Base-by-base conservation (phyloP, 768 basidiomycete species). In the Auricularia auricula-judae region DNA sequence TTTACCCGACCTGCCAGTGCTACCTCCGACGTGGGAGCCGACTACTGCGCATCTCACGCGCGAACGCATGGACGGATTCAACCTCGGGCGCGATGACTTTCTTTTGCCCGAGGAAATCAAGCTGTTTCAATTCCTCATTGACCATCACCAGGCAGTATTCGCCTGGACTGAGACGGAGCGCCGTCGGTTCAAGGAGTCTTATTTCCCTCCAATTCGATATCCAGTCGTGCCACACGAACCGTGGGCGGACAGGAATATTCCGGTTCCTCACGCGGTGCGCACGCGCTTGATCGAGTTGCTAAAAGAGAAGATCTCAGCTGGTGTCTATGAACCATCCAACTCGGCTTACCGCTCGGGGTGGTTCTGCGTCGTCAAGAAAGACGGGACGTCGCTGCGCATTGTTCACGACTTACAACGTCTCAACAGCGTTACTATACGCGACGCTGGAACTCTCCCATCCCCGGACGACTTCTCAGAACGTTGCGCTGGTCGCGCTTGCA, bases 371-470 rank as follows among this genome's bases (percentile, higher is more conserved):
- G 23, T 12, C 61, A 68, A 34, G 61, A 5, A n/a, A 51, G 11
- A 39, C 64, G 76, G 71, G 3, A 66, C 64, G 7, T 16, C 65
- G 0, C 62, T 71, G 0, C 64, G 74, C 7, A 68, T 78, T 1
- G 77, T 81, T 0, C 77, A 79, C 59, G 72, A 76, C 56, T 64
- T 80, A 0, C 72, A 77, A 61, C 76, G 75, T 0, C 68, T 80
- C 0, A 80, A 80, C 65, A 62, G 65, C 29, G 74, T 80, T 1
- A 72, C 75, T 0, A 77, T 81, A 2, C 54, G 69, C 10, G 76
- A 80, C 61, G 70, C 76, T 0, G 75, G 74, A 0, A n/a, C 77
- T 2, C 71, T 74, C 2, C 79, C 77, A 0, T 67, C 68, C 1
- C 68, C 72, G 0, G 72, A 79, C n/a, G 66, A 71, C 0, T 64